phyloP scores from a whole-genome alignment of 345 rosid genomes.

The Eucalyptus polyanthemos region DNA sequence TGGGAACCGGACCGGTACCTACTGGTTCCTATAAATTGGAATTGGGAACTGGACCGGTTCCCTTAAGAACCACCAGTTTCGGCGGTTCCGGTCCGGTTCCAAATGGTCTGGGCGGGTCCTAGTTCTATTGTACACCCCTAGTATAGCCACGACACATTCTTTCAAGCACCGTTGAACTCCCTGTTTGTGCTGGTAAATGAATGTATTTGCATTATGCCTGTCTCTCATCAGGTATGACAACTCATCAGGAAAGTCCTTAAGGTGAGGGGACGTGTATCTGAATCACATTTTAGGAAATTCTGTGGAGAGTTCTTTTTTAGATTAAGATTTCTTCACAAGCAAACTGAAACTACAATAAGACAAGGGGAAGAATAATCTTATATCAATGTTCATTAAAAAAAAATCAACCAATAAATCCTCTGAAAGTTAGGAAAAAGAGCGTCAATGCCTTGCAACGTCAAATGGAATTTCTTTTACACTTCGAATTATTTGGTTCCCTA shows the following conservation, averaged over 20 bases:
- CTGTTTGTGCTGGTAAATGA: conserved; percentile 91
- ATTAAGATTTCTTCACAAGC: not conserved
- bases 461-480: not conserved
- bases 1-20: no score
- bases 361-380: not conserved
- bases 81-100: no score
- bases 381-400: not conserved
- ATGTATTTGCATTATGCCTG: conserved; percentile 68
- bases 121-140: no score
- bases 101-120: accelerated
- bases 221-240: conserved; percentile 63
- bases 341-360: not conserved
- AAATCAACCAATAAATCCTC: not conserved
- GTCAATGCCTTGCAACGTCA: not conserved
- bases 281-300: conserved; percentile 88
- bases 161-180: conserved; percentile 64
- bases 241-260: conserved; percentile 87
- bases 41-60: no score
- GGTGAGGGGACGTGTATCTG: conserved; percentile 91
- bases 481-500: not conserved
- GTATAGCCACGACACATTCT: conserved; percentile 85
- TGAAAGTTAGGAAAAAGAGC: not conserved
- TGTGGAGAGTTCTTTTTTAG: conserved; percentile 23
- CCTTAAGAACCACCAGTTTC: no score
- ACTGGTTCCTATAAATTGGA: no score